Base-by-base conservation (phyloP, 257 asterid genomes). In the Solanum chiquidenum region DNA sequence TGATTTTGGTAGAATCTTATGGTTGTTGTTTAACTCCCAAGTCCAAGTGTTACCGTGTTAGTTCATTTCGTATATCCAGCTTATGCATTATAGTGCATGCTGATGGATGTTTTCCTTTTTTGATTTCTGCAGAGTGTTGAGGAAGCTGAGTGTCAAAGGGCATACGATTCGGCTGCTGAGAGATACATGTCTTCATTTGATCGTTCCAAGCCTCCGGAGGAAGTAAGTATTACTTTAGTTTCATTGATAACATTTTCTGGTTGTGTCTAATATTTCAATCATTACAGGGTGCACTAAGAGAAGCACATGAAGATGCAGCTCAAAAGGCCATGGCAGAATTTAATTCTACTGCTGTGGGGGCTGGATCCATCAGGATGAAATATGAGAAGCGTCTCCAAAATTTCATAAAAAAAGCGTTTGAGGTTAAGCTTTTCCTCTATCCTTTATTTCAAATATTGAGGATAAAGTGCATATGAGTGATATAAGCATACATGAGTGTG, bases 131-230 rank as follows among this genome's bases (percentile, higher is more conserved):
- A 97, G 99, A 95, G 98, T 89, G 99, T 97, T 88, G 99, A 97
- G 94, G 99, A 97, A 92, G 94, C 98, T 52, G 99, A 97, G 90
- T 96, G 99, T 86, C 98, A 94, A 89, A 94, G 98, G 92, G 99
- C 99, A 2, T 96, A 92, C 85, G 99, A 97, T 88, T 64, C 88
- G 88, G 98, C 94, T 85, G 91, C 97, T 87, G 99, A 97, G 83
- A 91, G 72, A 16, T 97, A 96, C 90, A 95, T 94, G 95, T 91
- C 98, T 87, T 76, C 94, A 25, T 95, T 95, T 90, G 95, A 97
- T 92, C 97, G 95, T 82, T 93, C 96, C 27, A 96, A 91, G 89
- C 95, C 96, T 89, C 98, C 99, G 1, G 99, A 97, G 79, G 99
- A 97, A 92, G 99, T 96, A 91, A 90, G 98, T 91, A 35, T 40